These are phyloP conservation scores for Malus hybrid DNA, from an alignment of 331 rosid species.

Conservation along the genomic window DNA sequence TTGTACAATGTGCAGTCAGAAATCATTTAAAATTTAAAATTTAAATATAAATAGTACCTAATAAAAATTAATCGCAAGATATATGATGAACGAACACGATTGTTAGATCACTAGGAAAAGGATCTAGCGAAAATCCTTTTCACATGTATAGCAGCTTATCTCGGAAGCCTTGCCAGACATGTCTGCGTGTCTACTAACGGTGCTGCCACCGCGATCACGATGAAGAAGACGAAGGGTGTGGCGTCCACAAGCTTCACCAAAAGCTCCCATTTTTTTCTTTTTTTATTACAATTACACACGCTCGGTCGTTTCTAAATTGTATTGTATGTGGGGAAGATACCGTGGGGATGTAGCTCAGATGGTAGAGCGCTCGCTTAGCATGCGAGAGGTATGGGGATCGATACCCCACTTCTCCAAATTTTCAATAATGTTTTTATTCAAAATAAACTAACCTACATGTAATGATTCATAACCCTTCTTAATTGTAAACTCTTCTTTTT, in stretches of 20 bases:
- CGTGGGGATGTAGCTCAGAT: constrained; percentile 80
- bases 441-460: not conserved
- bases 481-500: not conserved
- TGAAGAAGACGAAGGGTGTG: constrained; percentile 41
- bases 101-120: too few species aligned
- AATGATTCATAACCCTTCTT: not conserved
- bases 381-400: not conserved
- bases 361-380: constrained; percentile 50
- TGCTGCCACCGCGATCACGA: constrained; percentile 42
- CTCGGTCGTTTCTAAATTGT: not conserved
- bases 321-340: not conserved
- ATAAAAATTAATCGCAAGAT: too few species aligned
- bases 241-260: constrained; percentile 35
- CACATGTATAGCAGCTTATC: constrained; percentile 23
- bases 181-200: constrained; percentile 57
- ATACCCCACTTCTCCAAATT: not conserved
- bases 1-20: too few species aligned
- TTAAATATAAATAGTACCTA: too few species aligned
- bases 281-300: not conserved
- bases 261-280: constrained; percentile 31
- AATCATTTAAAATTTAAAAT: too few species aligned
- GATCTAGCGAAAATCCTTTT: too few species aligned
- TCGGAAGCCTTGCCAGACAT: constrained; percentile 31
- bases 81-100: too few species aligned
- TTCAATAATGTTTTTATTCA: not conserved